Percentiles rank a stretch among this genome's conserved stretches.
Evolutionary conservation across 108 stramenopile species (phyloP).

Genomic region (Nannochloropsis granulata): DNA sequence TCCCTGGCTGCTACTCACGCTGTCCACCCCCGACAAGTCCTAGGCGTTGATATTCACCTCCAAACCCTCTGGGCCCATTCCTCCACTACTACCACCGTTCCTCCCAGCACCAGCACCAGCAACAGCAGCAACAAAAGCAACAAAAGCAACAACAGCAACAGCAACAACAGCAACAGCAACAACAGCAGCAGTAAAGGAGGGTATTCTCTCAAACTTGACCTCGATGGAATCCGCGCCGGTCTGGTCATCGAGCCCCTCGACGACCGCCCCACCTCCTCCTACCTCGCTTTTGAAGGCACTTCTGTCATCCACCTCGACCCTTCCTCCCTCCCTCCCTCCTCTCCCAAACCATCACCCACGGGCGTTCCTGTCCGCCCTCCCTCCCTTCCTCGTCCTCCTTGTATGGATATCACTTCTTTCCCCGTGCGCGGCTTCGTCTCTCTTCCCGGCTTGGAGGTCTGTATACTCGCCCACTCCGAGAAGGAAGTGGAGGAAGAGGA

Average conservation of each 20-base stretch:
- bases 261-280: neutral
- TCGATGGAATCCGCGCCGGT: neutral
- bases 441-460: neutral
- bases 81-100: no score
- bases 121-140: no score
- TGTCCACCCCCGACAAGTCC: neutral
- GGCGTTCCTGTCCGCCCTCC: neutral
- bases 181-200: no score
- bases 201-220: neutral
- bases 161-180: no score
- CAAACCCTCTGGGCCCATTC: neutral
- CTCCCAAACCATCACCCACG: neutral
- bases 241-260: neutral
- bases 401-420: neutral
- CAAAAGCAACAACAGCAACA: no score
- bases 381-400: neutral
- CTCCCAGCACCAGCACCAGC: no score
- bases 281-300: neutral
- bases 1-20: neutral
- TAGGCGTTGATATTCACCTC: neutral
- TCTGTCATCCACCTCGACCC: neutral
- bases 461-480: neutral
- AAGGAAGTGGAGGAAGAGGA: neutral
- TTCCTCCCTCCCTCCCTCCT: neutral
- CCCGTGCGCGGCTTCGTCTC: neutral